Evolutionary conservation across 805 yeast genomes (phyloP).

Genomic region (Myxozyma neotropica): DNA sequence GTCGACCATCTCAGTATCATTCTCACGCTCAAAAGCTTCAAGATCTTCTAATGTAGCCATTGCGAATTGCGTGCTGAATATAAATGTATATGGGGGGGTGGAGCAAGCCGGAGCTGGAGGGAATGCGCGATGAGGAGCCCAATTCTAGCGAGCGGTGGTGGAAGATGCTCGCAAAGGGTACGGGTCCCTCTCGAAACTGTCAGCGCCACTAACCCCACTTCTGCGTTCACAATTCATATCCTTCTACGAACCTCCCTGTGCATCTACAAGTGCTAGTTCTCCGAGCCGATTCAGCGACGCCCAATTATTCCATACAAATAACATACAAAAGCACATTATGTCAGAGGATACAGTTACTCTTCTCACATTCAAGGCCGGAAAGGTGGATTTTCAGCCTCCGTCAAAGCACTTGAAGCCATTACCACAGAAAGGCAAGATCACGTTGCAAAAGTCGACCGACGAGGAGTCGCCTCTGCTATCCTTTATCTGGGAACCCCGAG

Average conservation of each 20-base stretch:
- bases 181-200: neutral
- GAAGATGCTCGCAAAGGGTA: constrained; percentile 3
- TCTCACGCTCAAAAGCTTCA: constrained; percentile 50
- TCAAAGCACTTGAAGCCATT: constrained; percentile 69
- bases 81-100: too few relatives aligned
- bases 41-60: constrained; percentile 89
- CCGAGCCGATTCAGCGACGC: neutral
- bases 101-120: too few relatives aligned
- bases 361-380: constrained; percentile 73
- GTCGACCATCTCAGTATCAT: constrained; percentile 50
- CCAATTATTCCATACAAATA: neutral
- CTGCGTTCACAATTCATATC: neutral
- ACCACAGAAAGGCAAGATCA: constrained; percentile 66
- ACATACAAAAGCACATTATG: constrained; percentile 8
- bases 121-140: too few relatives aligned
- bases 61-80: too few relatives aligned
- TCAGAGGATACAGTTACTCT: constrained; percentile 19
- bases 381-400: constrained; percentile 62
- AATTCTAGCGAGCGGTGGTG: too few relatives aligned
- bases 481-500: constrained; percentile 73
- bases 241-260: neutral
- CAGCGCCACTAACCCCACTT: constrained; percentile 1
- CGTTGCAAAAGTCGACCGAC: constrained; percentile 55
- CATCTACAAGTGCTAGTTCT: neutral
- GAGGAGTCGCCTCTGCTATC: constrained; percentile 75